Conservation (phyloP, 768 basidiomycete species). For the Kwoniella heveanensis region DNA sequence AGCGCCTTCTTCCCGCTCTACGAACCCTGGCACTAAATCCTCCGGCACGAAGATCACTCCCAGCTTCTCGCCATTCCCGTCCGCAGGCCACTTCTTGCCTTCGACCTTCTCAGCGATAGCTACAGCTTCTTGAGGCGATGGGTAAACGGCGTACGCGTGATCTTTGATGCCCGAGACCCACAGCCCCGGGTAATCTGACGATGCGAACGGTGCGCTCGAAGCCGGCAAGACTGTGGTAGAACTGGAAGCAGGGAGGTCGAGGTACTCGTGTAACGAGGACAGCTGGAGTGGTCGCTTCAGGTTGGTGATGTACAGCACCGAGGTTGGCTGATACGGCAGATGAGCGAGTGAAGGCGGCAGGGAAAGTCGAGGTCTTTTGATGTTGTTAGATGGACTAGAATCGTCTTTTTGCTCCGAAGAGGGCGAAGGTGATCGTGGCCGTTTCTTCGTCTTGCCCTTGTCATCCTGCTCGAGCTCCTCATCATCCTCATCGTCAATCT, state of each 20-base stretch:
- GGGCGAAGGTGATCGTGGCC: slow-evolving; percentile 14
- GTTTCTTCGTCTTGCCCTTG: slow-evolving; percentile 8
- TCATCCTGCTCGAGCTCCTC: slow-evolving; percentile 10
- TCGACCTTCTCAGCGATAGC: slow-evolving; percentile 40
- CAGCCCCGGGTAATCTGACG: slow-evolving; percentile 29
- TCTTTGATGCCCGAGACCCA: slow-evolving; percentile 49
- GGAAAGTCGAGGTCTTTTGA: slow-evolving; percentile 20
- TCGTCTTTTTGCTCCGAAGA: no score
- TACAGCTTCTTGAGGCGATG: slow-evolving; percentile 26
- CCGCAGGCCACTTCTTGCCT: slow-evolving; percentile 43
- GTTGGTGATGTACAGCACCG: slow-evolving; percentile 51
- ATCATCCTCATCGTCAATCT: slow-evolving; percentile 16
- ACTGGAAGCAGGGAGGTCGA: slow-evolving; percentile 14
- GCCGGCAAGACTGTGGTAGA: slow-evolving; percentile 22
- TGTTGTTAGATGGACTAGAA: no score
- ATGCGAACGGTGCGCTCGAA: slow-evolving; percentile 34
- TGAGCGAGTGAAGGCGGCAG: slow-evolving; percentile 45
- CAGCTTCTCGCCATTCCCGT: slow-evolving; percentile 38
- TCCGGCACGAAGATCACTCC: slow-evolving; percentile 51
- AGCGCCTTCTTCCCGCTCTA: slow-evolving; percentile 51
- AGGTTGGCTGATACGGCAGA: slow-evolving; percentile 50
- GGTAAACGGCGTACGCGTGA: slow-evolving; percentile 46
- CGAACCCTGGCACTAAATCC: slow-evolving; percentile 36
- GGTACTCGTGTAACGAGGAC: slow-evolving; percentile 40
- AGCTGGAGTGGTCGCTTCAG: slow-evolving; percentile 51